A percentile compares a stretch with the other conserved stretches of the same genome.
phyloP scores from a whole-genome alignment of 768 basidiomycete genomes.

The Hericium rajendrae region DNA sequence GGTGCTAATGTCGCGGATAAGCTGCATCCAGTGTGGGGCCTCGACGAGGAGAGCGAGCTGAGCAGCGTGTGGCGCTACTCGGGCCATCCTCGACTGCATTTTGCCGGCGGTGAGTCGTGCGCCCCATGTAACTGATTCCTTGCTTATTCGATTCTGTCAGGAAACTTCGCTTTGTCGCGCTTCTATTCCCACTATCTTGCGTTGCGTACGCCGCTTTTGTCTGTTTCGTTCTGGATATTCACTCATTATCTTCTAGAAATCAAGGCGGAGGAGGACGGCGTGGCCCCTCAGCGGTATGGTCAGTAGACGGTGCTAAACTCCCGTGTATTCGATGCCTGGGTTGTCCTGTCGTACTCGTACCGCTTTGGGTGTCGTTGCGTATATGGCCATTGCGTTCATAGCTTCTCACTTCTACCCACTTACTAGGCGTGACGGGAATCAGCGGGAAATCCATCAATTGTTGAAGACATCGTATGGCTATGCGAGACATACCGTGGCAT shows the following conservation, averaged over 20 bases:
- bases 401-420: too few relatives aligned
- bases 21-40: conserved; percentile 3
- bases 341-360: too few relatives aligned
- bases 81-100: conserved; percentile 3
- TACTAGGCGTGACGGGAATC: too few relatives aligned
- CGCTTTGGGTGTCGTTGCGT: too few relatives aligned
- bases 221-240: background rate
- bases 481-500: too few relatives aligned
- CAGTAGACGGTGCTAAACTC: too few relatives aligned
- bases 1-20: background rate
- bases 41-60: conserved; percentile 5
- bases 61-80: background rate
- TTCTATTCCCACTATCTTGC: background rate
- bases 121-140: background rate
- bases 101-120: background rate
- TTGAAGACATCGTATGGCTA: too few relatives aligned
- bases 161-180: background rate
- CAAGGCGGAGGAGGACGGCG: background rate
- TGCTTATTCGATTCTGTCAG: background rate
- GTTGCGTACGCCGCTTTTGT: background rate
- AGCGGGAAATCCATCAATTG: too few relatives aligned
- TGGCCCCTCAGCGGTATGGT: too few relatives aligned
- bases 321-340: too few relatives aligned
- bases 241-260: background rate
- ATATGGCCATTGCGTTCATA: too few relatives aligned